These are phyloP conservation scores for Skeletonema marinoi DNA, from an alignment of 108 stramenopile species.

Conservation along the genomic window DNA sequence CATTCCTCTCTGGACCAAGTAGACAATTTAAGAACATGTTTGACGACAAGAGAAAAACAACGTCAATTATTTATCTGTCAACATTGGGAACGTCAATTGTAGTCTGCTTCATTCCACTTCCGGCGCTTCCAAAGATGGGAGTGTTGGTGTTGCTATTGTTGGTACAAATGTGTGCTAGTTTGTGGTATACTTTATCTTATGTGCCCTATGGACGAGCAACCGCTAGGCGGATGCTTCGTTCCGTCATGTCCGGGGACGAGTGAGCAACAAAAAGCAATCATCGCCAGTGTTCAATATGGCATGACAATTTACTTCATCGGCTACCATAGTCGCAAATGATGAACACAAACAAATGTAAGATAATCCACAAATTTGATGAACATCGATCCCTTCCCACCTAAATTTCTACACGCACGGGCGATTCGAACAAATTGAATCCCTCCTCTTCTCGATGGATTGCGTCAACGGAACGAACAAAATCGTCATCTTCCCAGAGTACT, in stretches of 20 bases:
- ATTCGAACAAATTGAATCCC: neutral
- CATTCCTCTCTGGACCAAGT: slow-evolving; percentile 45
- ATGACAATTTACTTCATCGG: neutral
- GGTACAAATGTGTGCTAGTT: slow-evolving; percentile 64
- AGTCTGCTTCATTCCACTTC: slow-evolving; percentile 74
- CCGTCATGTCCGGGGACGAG: slow-evolving; percentile 18
- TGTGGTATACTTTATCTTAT: slow-evolving; percentile 86
- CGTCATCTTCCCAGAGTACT: neutral
- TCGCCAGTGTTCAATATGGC: neutral
- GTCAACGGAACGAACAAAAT: neutral
- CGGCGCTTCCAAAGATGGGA: slow-evolving; percentile 49
- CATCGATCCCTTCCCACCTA: too few species aligned
- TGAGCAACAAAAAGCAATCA: neutral
- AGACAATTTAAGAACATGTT: slow-evolving; percentile 71
- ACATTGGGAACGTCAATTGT: slow-evolving; percentile 65
- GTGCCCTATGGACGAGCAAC: slow-evolving; percentile 81
- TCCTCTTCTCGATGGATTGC: neutral
- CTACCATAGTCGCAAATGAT: neutral
- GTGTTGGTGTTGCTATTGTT: slow-evolving; percentile 61
- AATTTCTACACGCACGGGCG: too few species aligned
- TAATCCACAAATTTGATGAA: neutral
- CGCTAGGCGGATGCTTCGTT: slow-evolving; percentile 29
- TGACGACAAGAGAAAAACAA: slow-evolving; percentile 66
- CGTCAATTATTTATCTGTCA: slow-evolving; percentile 67
- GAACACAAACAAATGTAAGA: neutral